phyloP scores from a whole-genome alignment of 2,329 filamentous ascomycete species.

The Colletotrichum sp. region DNA sequence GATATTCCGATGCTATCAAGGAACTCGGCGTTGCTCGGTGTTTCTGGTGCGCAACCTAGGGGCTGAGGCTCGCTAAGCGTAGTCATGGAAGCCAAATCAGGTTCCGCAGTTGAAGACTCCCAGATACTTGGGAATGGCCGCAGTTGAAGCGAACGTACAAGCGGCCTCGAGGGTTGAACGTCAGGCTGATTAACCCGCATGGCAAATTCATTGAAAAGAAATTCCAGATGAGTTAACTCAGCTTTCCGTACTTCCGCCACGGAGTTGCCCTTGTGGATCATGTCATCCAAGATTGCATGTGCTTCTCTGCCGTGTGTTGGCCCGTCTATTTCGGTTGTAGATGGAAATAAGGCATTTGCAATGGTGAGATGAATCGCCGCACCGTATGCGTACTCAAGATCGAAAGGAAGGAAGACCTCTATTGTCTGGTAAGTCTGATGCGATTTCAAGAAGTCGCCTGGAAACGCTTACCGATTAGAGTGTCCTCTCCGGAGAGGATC shows the following conservation, averaged over 20 bases:
- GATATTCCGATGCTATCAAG: constrained; percentile 43
- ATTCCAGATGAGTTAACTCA: constrained; percentile 35
- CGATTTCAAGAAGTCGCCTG: too few relatives aligned
- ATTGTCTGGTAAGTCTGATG: too few relatives aligned
- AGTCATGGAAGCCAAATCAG: neutral
- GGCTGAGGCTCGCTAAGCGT: neutral
- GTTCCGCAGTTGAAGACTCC: neutral
- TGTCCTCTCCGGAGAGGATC: constrained; percentile 36
- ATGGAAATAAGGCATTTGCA: constrained; percentile 39
- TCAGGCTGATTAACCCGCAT: constrained; percentile 28
- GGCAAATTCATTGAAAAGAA: constrained; percentile 30
- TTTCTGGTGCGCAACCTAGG: neutral
- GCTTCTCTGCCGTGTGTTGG: constrained; percentile 25
- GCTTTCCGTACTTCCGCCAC: constrained; percentile 34
- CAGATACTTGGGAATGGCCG: neutral
- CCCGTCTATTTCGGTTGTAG: constrained; percentile 28
- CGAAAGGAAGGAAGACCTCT: constrained; percentile 43
- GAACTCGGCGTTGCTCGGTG: constrained; percentile 32
- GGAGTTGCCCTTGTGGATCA: constrained; percentile 37
- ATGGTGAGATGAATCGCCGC: constrained; percentile 40
- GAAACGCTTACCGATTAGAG: constrained; percentile 32
- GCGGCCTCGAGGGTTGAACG: constrained; percentile 27
- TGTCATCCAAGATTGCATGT: constrained; percentile 35
- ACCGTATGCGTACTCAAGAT: constrained; percentile 41
- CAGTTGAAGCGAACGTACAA: neutral